Percentiles rank a stretch among this genome's conserved stretches.
Conservation (phyloP, 2,329 filamentous ascomycete species). For the Fusarium dlaminii region DNA sequence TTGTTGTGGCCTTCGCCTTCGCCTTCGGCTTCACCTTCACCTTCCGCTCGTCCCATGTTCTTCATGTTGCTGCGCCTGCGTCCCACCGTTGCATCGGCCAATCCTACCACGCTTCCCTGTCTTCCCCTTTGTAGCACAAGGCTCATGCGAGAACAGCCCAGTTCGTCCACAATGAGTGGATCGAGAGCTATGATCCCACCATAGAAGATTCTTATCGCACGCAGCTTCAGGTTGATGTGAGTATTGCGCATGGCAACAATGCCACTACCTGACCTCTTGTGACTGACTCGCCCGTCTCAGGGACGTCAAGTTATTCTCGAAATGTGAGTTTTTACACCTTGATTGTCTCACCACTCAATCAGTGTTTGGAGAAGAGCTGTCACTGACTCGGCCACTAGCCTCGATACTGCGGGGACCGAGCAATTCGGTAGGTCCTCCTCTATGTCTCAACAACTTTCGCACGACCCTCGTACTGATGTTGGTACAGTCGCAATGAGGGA, state of each 20-base stretch:
- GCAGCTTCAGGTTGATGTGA: constrained; percentile 83
- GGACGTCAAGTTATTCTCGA: constrained; percentile 89
- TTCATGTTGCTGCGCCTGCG: constrained; percentile 10
- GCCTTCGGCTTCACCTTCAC: not conserved
- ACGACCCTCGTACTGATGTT: constrained; percentile 36
- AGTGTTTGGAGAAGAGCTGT: constrained; percentile 7
- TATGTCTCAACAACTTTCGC: constrained; percentile 24
- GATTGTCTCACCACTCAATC: constrained; percentile 19
- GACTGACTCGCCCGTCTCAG: constrained; percentile 58
- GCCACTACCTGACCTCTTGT: constrained; percentile 12
- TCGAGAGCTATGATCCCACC: constrained; percentile 84
- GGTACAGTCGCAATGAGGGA: constrained; percentile 72
- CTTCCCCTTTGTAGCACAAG: constrained; percentile 19
- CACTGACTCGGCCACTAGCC: constrained; percentile 56
- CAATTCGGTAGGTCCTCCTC: constrained; percentile 78
- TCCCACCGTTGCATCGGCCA: constrained; percentile 25
- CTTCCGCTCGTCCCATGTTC: constrained; percentile 20
- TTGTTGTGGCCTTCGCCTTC: not conserved
- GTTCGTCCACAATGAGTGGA: constrained; percentile 95
- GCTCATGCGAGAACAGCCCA: constrained; percentile 67
- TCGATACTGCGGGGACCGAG: constrained; percentile 91
- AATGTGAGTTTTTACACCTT: constrained; percentile 68
- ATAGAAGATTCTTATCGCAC: constrained; percentile 83
- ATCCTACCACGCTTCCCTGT: constrained; percentile 23
- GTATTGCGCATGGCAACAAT: constrained; percentile 48